These are phyloP conservation scores for Trichoderma afroharzianum DNA, from an alignment of 2,329 filamentous ascomycete genomes.

Conservation along the genomic window DNA sequence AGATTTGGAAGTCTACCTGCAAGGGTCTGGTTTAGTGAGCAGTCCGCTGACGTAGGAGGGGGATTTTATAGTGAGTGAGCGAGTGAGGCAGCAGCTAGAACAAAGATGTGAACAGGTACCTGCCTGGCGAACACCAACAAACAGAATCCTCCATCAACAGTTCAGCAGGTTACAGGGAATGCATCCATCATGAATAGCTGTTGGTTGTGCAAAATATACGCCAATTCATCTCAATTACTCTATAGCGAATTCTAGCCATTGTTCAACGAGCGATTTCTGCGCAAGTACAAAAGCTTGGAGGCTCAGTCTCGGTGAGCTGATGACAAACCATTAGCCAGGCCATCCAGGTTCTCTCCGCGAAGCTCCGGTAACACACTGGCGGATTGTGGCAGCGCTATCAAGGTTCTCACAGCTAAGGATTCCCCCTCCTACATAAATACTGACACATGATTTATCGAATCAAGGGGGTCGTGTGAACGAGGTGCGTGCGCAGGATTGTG, in stretches of 20 bases:
- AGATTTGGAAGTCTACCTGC: not conserved
- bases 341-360: constrained; percentile 14
- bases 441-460: not conserved
- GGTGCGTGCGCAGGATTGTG: not conserved
- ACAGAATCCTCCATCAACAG: not conserved
- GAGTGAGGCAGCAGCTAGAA: not conserved
- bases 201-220: not conserved
- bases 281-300: too few species aligned
- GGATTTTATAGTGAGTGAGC: not conserved
- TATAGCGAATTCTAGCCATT: not conserved
- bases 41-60: constrained; percentile 16
- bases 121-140: not conserved
- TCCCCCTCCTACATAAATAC: not conserved
- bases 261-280: not conserved
- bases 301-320: not conserved
- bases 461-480: not conserved
- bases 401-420: not conserved
- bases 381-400: not conserved
- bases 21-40: not conserved
- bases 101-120: not conserved
- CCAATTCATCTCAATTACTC: not conserved
- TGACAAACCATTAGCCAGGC: not conserved
- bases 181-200: not conserved
- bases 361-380: not conserved
- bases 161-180: not conserved